Evolutionary conservation across 352 stramenopile species (phyloP), one percentile per base, ranked within the genome.

Genomic region (Phytophthora uliginosa): DNA sequence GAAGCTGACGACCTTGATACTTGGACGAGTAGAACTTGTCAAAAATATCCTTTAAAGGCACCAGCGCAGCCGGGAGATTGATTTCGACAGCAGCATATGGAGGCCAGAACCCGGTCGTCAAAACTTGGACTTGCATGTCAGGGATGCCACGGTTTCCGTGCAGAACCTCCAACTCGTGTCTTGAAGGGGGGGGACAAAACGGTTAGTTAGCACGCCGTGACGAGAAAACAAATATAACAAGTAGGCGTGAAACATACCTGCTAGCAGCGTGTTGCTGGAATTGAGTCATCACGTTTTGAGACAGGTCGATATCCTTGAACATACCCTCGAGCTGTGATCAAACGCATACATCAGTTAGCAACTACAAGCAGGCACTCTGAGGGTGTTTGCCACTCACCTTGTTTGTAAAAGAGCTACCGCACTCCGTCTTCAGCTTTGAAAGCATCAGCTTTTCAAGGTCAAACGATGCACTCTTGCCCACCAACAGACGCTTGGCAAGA

Each of bases 221-320:
- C 18, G 18, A 26, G n/a, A 17, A 45, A 54, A 10, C 10, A 7
- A 18, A n/a, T 3, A 51, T 24, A 51, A 51, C 0, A 13, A 24
- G 18, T 51, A 51, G 18, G 18, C 3, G 42, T n/a, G n/a, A 31
- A 56, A 17, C 69, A 48, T 76, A 94, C 87, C 82, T 81, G 83
- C 89, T 96, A 1, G 86, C 77, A 56, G 83, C 73, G 65, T 95
- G 87, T 64, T 98, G 81, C 33, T 93, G 74, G 74, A 98, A 98
- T 62, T 97, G 86, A 2, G 74, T 88, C 96, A 99, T 99, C 40
- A 99, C 91, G 52, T 99, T 98, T 55, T 94, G 81, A 20, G 92
- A 98, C 33, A 99, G 89, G 59, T 99, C 97, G 63, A 99, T 99
- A 79, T 99, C 98, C 78, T 99, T 99, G 78, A 99, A 99, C 98